These are phyloP conservation scores for Barnettozyma sucrosica DNA, from an alignment of 805 yeast species.

Conservation along the genomic window DNA sequence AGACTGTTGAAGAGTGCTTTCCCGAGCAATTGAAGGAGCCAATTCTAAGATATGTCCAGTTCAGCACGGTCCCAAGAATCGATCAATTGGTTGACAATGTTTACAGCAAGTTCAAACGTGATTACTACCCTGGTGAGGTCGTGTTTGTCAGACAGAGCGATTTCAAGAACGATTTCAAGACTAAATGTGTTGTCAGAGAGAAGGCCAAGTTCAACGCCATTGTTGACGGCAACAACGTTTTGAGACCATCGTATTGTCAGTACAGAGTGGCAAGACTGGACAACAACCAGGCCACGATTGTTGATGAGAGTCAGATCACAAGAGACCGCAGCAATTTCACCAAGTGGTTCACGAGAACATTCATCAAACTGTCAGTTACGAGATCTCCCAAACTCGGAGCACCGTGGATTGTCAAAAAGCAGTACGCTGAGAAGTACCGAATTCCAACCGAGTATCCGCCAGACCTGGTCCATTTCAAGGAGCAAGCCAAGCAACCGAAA, in stretches of 20 bases:
- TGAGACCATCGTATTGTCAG: conserved; percentile 51
- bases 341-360: conserved; percentile 88
- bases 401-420: conserved; percentile 88
- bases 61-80: conserved; percentile 72
- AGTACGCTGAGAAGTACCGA: conserved; percentile 64
- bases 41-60: conserved; percentile 78
- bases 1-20: conserved; percentile 68
- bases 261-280: conserved; percentile 62
- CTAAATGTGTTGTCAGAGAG: conserved; percentile 60
- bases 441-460: conserved; percentile 58
- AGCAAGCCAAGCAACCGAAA: conserved; percentile 10
- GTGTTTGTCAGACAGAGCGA: conserved; percentile 49
- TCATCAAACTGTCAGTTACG: conserved; percentile 57
- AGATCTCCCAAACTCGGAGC: conserved; percentile 83
- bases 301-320: conserved; percentile 65
- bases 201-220: conserved; percentile 70
- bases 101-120: conserved; percentile 67
- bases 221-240: conserved; percentile 30
- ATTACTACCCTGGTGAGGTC: conserved; percentile 87
- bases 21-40: conserved; percentile 93
- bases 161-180: conserved; percentile 24
- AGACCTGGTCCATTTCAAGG: conserved; percentile 34
- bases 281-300: conserved; percentile 54
- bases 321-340: conserved; percentile 86
- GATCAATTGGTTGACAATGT: conserved; percentile 87